Conservation (phyloP, 257 asterid genomes). For the Jacaranda mimosifolia region DNA sequence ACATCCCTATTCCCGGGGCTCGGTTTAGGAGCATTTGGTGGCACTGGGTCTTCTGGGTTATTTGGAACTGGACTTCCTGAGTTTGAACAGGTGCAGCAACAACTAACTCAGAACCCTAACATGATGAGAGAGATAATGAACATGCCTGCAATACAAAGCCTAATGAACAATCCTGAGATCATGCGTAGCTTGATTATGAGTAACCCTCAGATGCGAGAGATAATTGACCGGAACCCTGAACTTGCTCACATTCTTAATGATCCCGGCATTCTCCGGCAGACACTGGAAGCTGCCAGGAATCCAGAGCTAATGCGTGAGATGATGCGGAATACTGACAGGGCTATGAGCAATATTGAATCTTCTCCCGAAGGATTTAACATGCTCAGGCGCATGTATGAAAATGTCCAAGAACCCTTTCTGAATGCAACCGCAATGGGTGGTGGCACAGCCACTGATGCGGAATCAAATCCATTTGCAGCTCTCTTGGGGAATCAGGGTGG, state of each 20-base stretch:
- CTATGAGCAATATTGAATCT: slow-evolving; percentile 74
- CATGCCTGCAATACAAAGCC: slow-evolving; percentile 57
- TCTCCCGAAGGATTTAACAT: slow-evolving; percentile 80
- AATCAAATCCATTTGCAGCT: slow-evolving; percentile 60
- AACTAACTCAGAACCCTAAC: slow-evolving; percentile 62
- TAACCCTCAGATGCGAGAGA: slow-evolving; percentile 80
- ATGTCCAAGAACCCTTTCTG: slow-evolving; percentile 72
- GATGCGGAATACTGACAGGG: slow-evolving; percentile 78
- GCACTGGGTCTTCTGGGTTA: slow-evolving; percentile 50
- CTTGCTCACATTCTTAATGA: slow-evolving; percentile 72
- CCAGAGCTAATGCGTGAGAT: slow-evolving; percentile 80
- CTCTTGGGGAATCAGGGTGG: slow-evolving; percentile 57
- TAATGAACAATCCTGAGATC: slow-evolving; percentile 69
- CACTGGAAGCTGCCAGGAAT: slow-evolving; percentile 70
- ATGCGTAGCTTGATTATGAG: slow-evolving; percentile 67
- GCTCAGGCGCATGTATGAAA: slow-evolving; percentile 80
- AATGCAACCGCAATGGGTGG: slow-evolving; percentile 65
- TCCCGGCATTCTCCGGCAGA: slow-evolving; percentile 67
- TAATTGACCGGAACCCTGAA: slow-evolving; percentile 73
- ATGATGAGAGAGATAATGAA: slow-evolving; percentile 69
- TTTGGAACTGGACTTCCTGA: slow-evolving; percentile 67
- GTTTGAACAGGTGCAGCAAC: slow-evolving; percentile 65
- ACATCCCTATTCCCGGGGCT: slow-evolving; percentile 55
- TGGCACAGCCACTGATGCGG: slow-evolving; percentile 44
- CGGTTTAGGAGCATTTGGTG: slow-evolving; percentile 49